Evolutionary conservation across 495 filamentous ascomycete genomes (phyloP).

Genomic region (Viridothelium virens): DNA sequence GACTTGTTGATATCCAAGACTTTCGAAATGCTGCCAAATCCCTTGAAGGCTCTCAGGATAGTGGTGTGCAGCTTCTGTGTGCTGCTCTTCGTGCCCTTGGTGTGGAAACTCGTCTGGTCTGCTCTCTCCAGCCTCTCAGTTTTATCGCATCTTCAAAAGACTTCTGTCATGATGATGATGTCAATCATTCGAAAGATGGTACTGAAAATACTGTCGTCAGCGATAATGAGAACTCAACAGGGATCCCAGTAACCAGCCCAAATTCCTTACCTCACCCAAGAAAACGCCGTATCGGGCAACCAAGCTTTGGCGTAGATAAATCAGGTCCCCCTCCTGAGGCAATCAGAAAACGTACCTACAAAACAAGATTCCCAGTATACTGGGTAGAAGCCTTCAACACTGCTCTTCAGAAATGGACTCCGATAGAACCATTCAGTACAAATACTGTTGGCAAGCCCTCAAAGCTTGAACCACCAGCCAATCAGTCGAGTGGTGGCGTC

Average conservation of each 20-base stretch:
- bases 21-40: constrained; percentile 60
- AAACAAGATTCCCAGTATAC: constrained; percentile 53
- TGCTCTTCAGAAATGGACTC: constrained; percentile 80
- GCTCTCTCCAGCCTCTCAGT: constrained; percentile 78
- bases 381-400: constrained; percentile 90
- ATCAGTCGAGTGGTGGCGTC: constrained; percentile 53
- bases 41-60: constrained; percentile 72
- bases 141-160: constrained; percentile 52
- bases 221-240: constrained; percentile 15
- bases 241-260: neutral
- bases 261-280: constrained; percentile 23
- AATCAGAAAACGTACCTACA: constrained; percentile 53
- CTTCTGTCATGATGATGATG: constrained; percentile 33
- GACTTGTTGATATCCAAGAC: constrained; percentile 52
- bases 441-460: constrained; percentile 62
- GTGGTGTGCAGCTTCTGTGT: constrained; percentile 86
- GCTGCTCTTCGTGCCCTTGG: constrained; percentile 68
- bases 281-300: constrained; percentile 40
- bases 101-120: constrained; percentile 80
- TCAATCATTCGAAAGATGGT: constrained; percentile 27
- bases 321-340: constrained; percentile 15
- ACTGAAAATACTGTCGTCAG: constrained; percentile 7
- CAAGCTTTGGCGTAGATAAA: constrained; percentile 29
- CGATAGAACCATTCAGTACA: constrained; percentile 79
- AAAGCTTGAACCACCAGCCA: constrained; percentile 72